phyloP scores from a whole-genome alignment of 768 basidiomycete species.

The Chalciporus piperatus region DNA sequence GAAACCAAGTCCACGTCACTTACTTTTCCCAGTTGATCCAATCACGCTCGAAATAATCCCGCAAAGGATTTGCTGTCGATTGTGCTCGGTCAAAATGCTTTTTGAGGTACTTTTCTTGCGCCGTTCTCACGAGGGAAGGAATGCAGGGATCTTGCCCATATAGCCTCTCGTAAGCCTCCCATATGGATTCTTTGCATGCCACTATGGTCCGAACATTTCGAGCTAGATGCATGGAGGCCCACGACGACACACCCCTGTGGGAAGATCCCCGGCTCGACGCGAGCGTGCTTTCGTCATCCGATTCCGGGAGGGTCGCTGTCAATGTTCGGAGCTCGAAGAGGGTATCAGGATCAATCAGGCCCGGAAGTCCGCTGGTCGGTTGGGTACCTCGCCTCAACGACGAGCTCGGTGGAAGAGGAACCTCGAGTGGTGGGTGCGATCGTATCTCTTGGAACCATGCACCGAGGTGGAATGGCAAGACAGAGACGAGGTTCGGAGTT shows the following conservation, averaged over 20 bases:
- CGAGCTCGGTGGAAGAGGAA: constrained; percentile 58
- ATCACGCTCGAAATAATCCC: constrained; percentile 61
- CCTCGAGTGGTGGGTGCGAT: constrained; percentile 44
- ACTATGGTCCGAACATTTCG: constrained; percentile 53
- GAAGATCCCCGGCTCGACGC: constrained; percentile 16
- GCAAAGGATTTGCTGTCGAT: constrained; percentile 34
- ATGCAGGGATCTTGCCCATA: constrained; percentile 38
- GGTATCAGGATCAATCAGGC: constrained; percentile 27
- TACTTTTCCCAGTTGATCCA: constrained; percentile 74
- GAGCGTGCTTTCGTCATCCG: constrained; percentile 25
- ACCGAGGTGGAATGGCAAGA: constrained; percentile 67
- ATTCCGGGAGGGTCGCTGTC: constrained; percentile 24
- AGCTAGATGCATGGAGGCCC: constrained; percentile 65
- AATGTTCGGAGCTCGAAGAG: constrained; percentile 32
- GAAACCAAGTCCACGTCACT: constrained; percentile 18
- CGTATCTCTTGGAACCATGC: constrained; percentile 54
- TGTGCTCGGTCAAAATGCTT: constrained; percentile 18
- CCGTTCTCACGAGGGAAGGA: constrained; percentile 37
- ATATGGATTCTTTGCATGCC: constrained; percentile 70
- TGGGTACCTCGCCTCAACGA: constrained; percentile 18
- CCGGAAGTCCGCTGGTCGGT: constrained; percentile 14
- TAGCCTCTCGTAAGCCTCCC: constrained; percentile 56
- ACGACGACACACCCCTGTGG: constrained; percentile 37
- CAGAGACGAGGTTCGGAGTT: constrained; percentile 48
- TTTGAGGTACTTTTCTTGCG: constrained; percentile 28